These are phyloP conservation scores for Hymenoscyphus repandus DNA, from an alignment of 2,329 filamentous ascomycete genomes.

Conservation along the genomic window DNA sequence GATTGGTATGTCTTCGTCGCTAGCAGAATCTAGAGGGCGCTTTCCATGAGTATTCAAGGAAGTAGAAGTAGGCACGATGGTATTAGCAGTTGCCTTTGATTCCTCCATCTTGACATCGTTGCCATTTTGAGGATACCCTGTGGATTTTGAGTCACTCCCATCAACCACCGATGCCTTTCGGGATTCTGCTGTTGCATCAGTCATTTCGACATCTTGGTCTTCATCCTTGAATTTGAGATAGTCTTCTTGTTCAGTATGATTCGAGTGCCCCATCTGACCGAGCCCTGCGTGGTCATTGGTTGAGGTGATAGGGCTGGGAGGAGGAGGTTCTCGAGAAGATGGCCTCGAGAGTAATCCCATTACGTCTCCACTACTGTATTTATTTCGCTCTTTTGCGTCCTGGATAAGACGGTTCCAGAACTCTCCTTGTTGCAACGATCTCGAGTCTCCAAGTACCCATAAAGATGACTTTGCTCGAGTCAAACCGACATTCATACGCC, in stretches of 20 bases:
- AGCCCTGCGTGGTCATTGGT: background rate
- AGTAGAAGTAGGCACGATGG: background rate
- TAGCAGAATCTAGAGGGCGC: constrained; percentile 14
- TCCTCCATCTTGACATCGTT: background rate
- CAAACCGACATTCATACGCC: constrained; percentile 98
- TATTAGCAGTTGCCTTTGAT: background rate
- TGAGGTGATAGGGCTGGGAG: background rate
- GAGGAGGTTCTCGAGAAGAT: constrained; percentile 19
- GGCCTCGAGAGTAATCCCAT: constrained; percentile 48
- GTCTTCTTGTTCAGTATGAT: background rate
- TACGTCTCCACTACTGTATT: constrained; percentile 69
- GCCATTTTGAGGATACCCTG: background rate
- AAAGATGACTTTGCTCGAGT: constrained; percentile 95
- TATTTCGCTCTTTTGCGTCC: constrained; percentile 68
- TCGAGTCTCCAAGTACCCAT: constrained; percentile 92
- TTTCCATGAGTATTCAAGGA: constrained; percentile 13
- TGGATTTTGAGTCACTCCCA: background rate
- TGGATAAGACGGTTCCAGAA: constrained; percentile 87
- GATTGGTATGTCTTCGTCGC: constrained; percentile 12
- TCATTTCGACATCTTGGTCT: constrained; percentile 21
- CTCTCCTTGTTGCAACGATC: constrained; percentile 77
- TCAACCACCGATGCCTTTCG: constrained; percentile 9
- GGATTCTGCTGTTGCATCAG: constrained; percentile 14
- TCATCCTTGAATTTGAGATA: constrained; percentile 3
- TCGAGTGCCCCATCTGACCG: background rate